Evolutionary conservation across 306 rosid genomes (phyloP).

Genomic region (Cicer chorassanicum): DNA sequence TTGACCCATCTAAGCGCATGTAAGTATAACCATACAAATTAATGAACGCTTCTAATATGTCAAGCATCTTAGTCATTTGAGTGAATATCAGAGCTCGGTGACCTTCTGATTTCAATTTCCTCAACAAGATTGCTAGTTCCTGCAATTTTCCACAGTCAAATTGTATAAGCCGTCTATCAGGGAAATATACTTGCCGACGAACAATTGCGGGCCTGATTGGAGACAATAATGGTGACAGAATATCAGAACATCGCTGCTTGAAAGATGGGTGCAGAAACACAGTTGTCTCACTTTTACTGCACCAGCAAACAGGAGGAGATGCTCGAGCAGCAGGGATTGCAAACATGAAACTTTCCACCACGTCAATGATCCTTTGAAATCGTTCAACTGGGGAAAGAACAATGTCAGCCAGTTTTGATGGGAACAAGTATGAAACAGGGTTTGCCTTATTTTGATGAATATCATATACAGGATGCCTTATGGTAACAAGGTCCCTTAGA

Average conservation of each 20-base stretch:
- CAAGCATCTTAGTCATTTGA: constrained; percentile 99
- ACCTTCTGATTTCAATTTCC: constrained; percentile 90
- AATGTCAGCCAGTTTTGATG: constrained; percentile 82
- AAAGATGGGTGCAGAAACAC: constrained; percentile 70
- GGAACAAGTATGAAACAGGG: constrained; percentile 73
- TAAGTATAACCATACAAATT: constrained; percentile 97
- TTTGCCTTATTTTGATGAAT: constrained; percentile 69
- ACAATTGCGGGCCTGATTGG: constrained; percentile 95
- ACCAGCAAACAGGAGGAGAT: constrained; percentile 87
- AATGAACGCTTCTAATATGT: constrained; percentile 90
- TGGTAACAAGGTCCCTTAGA: constrained; percentile 75
- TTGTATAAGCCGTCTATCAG: constrained; percentile 96
- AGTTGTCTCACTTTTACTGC: constrained; percentile 64
- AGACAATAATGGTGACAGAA: constrained; percentile 72
- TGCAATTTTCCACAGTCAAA: constrained; percentile 97
- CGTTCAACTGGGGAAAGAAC: constrained; percentile 94
- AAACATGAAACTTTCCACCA: constrained; percentile 95
- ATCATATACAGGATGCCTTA: constrained; percentile 78
- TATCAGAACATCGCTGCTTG: constrained; percentile 69
- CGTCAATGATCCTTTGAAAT: constrained; percentile 66
- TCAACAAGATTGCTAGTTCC: constrained; percentile 79
- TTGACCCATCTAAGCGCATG: constrained; percentile 98
- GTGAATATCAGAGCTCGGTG: constrained; percentile 93
- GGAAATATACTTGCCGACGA: constrained; percentile 95
- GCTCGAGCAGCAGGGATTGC: constrained; percentile 97